Base-by-base conservation (phyloP, 2,329 filamentous ascomycete genomes). In the Fusarium sp. region DNA sequence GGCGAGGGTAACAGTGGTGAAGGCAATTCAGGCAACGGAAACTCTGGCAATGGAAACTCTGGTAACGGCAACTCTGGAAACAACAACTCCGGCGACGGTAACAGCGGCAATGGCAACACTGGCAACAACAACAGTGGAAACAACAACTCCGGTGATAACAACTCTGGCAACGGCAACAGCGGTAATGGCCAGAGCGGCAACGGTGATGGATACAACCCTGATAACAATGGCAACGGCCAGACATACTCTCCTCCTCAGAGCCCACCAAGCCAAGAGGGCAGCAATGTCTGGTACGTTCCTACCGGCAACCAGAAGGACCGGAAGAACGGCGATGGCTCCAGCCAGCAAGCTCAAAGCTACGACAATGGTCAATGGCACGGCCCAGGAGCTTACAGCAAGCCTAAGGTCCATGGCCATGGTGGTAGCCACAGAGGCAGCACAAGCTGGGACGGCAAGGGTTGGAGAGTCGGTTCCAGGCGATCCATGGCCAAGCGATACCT, bases 401-500 rank as follows among this genome's bases (percentile, higher is more conserved):
- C 40, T 29, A 43, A 29, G 24, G 38, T 29, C 10, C 27, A 65
- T 12, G 47, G 43, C n/a, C 56, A 59, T 27, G 15, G 20, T 18
- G 22, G 61, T 14, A 40, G 58, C n/a, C 60, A 63, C 44, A 47
- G 54, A 25, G 29, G 61, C 10, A 44, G 46, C 30, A 45, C 63
- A 54, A 43, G 62, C 47, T 66, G 63, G 55, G n/a, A 66, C 12
- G 61, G 61, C 25, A 44, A 53, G 34, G 53, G 66, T 22, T 62
- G 68, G 57, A 25, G 44, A 45, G 57, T 42, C 42, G 52, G 67
- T 42, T 65, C 63, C 49, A 72, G 61, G 24, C 68, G 66, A 45
- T 58, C 59, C 40, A 53, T 65, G 24, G 45, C 61, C 55, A 71
- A 58, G 63, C 60, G 65, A 52, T 73, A 73, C 59, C 45, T 70